phyloP scores from a whole-genome alignment of 1,284 basidiomycete genomes.

The Fomitopsis schrenkii region DNA sequence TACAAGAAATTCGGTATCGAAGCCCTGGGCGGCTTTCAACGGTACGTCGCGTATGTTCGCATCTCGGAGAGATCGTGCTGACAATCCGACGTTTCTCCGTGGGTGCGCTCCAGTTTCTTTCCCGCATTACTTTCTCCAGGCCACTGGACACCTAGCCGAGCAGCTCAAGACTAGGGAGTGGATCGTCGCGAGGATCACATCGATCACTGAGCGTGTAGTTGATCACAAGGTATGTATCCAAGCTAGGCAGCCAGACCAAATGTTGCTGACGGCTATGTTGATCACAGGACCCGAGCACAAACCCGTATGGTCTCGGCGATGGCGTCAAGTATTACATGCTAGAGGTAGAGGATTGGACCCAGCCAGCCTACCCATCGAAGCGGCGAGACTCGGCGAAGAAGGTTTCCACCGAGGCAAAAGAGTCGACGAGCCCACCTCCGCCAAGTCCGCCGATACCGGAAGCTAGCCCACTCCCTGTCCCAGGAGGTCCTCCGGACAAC shows the following conservation, averaged over 20 bases:
- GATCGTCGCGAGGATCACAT: constrained; percentile 91
- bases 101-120: constrained; percentile 65
- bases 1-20: constrained; percentile 87
- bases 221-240: constrained; percentile 59
- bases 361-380: constrained; percentile 58
- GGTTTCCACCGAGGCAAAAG: constrained; percentile 34
- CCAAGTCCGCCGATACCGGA: constrained; percentile 26
- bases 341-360: constrained; percentile 91
- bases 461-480: constrained; percentile 37
- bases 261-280: background rate
- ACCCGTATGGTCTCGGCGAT: constrained; percentile 80
- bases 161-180: constrained; percentile 86
- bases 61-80: constrained; percentile 20
- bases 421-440: constrained; percentile 11
- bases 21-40: constrained; percentile 98
- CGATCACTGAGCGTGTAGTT: constrained; percentile 83
- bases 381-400: constrained; percentile 53
- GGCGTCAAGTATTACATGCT: constrained; percentile 93
- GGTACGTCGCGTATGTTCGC: constrained; percentile 40
- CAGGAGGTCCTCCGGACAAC: constrained; percentile 48
- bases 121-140: constrained; percentile 95
- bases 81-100: constrained; percentile 35
- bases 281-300: constrained; percentile 63
- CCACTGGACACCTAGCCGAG: constrained; percentile 79
- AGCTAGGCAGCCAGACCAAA: background rate